phyloP scores from a whole-genome alignment of 495 filamentous ascomycete genomes.

The Aspergillus baeticus region DNA sequence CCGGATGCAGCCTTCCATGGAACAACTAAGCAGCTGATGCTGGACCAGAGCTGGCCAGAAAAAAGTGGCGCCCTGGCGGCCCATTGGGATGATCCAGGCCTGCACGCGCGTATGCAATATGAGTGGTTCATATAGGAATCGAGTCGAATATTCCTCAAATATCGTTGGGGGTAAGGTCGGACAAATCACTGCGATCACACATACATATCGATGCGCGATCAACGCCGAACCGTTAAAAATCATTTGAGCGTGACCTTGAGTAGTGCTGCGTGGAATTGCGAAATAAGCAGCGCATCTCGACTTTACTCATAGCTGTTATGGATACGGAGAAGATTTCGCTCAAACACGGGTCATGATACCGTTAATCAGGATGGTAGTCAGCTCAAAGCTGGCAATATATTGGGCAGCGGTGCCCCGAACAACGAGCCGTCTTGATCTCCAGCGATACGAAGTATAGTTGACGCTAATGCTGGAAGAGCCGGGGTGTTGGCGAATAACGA shows the following conservation, averaged over 20 bases:
- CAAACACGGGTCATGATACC: too few species aligned
- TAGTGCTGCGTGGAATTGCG: not conserved
- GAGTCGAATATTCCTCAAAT: not conserved
- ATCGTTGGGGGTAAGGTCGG: not conserved
- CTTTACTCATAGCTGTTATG: not conserved
- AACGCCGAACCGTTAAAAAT: not conserved
- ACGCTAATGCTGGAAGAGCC: conserved; percentile 5
- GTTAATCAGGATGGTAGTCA: not conserved
- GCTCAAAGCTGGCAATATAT: too few species aligned
- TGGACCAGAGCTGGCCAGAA: conserved; percentile 5
- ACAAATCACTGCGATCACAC: not conserved
- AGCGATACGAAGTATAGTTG: conserved; percentile 5
- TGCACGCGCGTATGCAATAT: conserved; percentile 14
- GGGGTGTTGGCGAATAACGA: conserved; percentile 7
- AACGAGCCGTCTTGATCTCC: conserved; percentile 13
- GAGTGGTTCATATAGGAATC: conserved; percentile 1
- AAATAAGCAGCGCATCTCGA: not conserved
- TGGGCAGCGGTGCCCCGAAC: conserved; percentile 4
- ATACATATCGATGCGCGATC: not conserved
- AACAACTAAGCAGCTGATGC: conserved; percentile 13
- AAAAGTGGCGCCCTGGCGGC: conserved; percentile 6
- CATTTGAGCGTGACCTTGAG: not conserved
- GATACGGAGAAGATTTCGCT: not conserved
- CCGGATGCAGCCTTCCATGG: conserved; percentile 10
- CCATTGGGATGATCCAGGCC: not conserved